Conservation (phyloP, 192 early-diverging fungal genomes). For the Mortierella antarctica region DNA sequence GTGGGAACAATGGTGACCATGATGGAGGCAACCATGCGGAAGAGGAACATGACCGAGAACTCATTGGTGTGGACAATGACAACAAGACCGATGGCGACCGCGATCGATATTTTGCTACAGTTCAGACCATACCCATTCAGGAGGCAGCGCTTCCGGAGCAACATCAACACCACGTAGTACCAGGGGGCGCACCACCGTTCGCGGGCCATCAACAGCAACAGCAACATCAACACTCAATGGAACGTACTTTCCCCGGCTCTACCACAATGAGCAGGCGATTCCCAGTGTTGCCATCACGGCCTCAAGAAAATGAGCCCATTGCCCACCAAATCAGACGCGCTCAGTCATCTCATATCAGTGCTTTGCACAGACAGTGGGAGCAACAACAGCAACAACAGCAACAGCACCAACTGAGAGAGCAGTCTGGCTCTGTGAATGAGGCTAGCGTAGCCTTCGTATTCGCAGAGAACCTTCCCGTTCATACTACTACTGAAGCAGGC, state of each 20-base stretch:
- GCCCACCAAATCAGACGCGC: constrained; percentile 17
- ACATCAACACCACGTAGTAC: too few species aligned
- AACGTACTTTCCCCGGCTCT: neutral
- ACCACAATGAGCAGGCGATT: constrained; percentile 7
- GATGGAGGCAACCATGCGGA: too few species aligned
- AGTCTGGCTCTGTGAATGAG: neutral
- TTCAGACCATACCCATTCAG: too few species aligned
- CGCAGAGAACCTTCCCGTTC: too few species aligned
- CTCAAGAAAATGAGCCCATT: neutral
- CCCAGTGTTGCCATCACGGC: neutral
- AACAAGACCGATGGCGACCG: neutral
- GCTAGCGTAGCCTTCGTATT: too few species aligned
- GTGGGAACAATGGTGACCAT: too few species aligned
- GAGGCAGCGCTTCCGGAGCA: too few species aligned
- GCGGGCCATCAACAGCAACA: neutral
- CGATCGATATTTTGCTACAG: too few species aligned
- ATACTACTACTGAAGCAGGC: too few species aligned
- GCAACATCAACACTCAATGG: neutral
- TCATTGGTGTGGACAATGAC: neutral
- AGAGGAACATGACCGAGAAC: neutral
- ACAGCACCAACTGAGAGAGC: constrained; percentile 5
- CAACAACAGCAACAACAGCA: constrained; percentile 3
- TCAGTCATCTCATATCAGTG: neutral
- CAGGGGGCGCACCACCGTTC: too few species aligned
- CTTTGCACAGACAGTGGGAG: constrained; percentile 6